Evolutionary conservation across 331 rosid genomes (phyloP).

Genomic region (Cydonia oblonga): DNA sequence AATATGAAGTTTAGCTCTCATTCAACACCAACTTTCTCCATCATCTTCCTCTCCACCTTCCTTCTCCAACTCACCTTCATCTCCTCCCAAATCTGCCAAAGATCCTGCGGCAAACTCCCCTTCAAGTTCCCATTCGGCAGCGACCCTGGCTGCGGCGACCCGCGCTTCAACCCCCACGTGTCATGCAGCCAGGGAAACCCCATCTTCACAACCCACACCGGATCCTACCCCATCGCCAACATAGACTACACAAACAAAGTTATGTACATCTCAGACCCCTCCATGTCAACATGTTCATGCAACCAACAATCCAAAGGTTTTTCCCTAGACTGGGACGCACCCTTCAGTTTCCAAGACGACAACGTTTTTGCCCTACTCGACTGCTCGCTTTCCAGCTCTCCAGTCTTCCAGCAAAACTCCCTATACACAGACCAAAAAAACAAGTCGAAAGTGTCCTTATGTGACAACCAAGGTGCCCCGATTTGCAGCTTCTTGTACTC

Average conservation of each 20-base stretch:
- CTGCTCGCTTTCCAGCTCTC: slow-evolving; percentile 51
- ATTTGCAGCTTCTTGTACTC: slow-evolving; percentile 61
- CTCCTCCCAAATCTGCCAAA: slow-evolving; percentile 56
- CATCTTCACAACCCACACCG: slow-evolving; percentile 69
- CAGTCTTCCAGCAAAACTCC: slow-evolving; percentile 28
- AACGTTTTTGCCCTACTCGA: slow-evolving; percentile 66
- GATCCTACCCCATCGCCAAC: slow-evolving; percentile 50
- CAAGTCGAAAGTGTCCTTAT: slow-evolving; percentile 30
- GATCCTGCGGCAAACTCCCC: slow-evolving; percentile 48
- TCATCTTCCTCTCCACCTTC: slow-evolving; percentile 3
- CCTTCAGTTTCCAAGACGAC: slow-evolving; percentile 52
- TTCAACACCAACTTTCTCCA: slow-evolving; percentile 15
- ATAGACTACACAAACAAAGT: slow-evolving; percentile 61
- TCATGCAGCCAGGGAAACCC: slow-evolving; percentile 47
- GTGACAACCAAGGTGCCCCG: slow-evolving; percentile 46
- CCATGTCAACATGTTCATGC: slow-evolving; percentile 86
- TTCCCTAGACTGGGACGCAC: slow-evolving; percentile 67
- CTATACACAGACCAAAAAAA: slow-evolving; percentile 18
- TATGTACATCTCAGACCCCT: slow-evolving; percentile 67
- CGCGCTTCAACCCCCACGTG: slow-evolving; percentile 53
- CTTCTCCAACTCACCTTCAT: slow-evolving; percentile 25
- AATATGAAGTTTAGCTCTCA: slow-evolving; percentile 20
- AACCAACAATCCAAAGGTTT: slow-evolving; percentile 69
- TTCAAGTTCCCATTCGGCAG: slow-evolving; percentile 77
- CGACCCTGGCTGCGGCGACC: slow-evolving; percentile 69